Evolutionary conservation across 2,329 filamentous ascomycete genomes (phyloP).

Genomic region (Emergomyces orientalis): DNA sequence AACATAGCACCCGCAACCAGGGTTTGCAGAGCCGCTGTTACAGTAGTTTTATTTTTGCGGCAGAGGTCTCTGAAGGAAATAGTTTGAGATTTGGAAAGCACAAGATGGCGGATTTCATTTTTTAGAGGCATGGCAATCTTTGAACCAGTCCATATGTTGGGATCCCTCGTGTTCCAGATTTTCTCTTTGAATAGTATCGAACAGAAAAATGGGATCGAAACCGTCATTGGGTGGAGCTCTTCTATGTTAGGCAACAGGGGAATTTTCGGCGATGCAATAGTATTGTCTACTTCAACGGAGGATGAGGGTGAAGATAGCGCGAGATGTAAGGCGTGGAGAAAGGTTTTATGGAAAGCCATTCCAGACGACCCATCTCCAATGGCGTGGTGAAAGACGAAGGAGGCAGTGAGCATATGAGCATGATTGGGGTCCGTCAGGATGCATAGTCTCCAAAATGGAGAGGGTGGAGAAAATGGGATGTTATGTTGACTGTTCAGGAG

Average conservation of each 20-base stretch:
- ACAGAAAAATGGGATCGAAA: slow-evolving; percentile 30
- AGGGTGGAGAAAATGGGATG: slow-evolving; percentile 26
- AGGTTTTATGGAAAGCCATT: slow-evolving; percentile 37
- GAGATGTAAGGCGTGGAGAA: slow-evolving; percentile 30
- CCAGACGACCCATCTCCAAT: slow-evolving; percentile 41
- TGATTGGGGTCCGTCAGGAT: slow-evolving; percentile 25
- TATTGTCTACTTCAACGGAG: slow-evolving; percentile 13
- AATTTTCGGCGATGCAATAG: slow-evolving; percentile 20
- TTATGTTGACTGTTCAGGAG: slow-evolving; percentile 37
- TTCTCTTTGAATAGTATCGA: slow-evolving; percentile 27
- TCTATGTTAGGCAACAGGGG: slow-evolving; percentile 36
- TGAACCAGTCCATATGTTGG: slow-evolving; percentile 30
- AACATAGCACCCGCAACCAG: slow-evolving; percentile 34
- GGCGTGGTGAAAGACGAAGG: slow-evolving; percentile 42
- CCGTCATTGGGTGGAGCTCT: slow-evolving; percentile 30
- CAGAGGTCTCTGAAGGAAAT: slow-evolving; percentile 25
- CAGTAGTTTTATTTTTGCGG: slow-evolving; percentile 31
- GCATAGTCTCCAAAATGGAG: slow-evolving; percentile 39
- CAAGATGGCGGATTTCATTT: slow-evolving; percentile 25
- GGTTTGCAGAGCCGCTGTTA: slow-evolving; percentile 35
- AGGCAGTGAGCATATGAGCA: slow-evolving; percentile 31
- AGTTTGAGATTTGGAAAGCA: slow-evolving; percentile 25
- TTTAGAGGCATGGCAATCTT: slow-evolving; percentile 19
- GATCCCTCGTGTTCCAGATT: slow-evolving; percentile 22
- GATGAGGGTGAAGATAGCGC: slow-evolving; percentile 4